A percentile compares a stretch with the other conserved stretches of the same genome.
These are phyloP conservation scores for Fusarium virguliforme DNA, from an alignment of 2,329 filamentous ascomycete species.

Conservation along the genomic window DNA sequence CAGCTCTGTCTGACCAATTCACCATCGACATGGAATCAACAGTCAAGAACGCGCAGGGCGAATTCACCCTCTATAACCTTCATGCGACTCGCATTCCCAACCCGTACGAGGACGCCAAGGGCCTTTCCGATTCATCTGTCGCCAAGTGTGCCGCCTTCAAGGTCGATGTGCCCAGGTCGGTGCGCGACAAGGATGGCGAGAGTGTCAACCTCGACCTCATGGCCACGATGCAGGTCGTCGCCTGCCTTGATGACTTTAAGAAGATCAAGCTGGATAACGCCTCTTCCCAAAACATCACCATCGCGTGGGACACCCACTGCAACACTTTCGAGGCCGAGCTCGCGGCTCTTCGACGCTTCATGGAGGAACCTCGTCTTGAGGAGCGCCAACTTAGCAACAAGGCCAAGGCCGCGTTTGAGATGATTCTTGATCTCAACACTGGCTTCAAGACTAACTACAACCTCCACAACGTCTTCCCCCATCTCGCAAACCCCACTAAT, in stretches of 20 bases:
- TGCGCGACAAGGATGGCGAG: conserved; percentile 45
- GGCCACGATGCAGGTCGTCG: conserved; percentile 75
- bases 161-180: conserved; percentile 55
- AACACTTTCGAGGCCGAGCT: conserved; percentile 56
- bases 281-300: conserved; percentile 45
- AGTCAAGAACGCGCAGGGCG: conserved; percentile 41
- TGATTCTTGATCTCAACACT: conserved; percentile 53
- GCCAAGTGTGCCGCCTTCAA: conserved; percentile 54
- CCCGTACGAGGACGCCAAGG: conserved; percentile 50
- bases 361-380: conserved; percentile 38
- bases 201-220: conserved; percentile 66
- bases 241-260: conserved; percentile 52
- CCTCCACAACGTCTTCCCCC: conserved; percentile 53
- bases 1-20: conserved; percentile 51
- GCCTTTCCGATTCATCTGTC: conserved; percentile 20
- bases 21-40: conserved; percentile 48
- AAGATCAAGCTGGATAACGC: conserved; percentile 36
- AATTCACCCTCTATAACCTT: conserved; percentile 50
- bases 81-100: conserved; percentile 51
- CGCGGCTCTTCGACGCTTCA: conserved; percentile 51
- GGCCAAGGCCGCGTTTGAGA: conserved; percentile 52
- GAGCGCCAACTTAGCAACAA: conserved; percentile 26
- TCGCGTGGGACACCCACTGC: conserved; percentile 50
- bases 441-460: conserved; percentile 43
- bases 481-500: conserved; percentile 52